Conservation (phyloP, 2,329 filamentous ascomycete species). For the Hymenoscyphus fructigenus region DNA sequence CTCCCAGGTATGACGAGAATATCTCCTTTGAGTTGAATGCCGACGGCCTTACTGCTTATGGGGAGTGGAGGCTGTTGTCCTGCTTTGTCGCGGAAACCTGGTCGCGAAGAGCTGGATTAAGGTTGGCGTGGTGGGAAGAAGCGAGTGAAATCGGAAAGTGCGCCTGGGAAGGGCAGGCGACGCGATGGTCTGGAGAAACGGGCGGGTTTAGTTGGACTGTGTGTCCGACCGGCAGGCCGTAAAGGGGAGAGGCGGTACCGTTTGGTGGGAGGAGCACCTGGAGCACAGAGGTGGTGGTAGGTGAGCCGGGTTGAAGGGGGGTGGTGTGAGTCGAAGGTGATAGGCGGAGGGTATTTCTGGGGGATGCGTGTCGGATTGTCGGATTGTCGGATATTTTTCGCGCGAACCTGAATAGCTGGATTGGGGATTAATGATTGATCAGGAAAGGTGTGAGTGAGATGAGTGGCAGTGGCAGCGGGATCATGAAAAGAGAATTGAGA, state of each 20-base stretch:
- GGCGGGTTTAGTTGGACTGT: slow-evolving; percentile 6
- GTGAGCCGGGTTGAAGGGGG: too few relatives aligned
- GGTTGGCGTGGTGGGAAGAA: slow-evolving; percentile 35
- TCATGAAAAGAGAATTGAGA: slow-evolving; percentile 37
- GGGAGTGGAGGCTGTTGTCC: slow-evolving; percentile 34
- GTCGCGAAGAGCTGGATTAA: slow-evolving; percentile 36
- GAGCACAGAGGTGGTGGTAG: background rate
- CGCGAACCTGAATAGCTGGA: slow-evolving; percentile 29
- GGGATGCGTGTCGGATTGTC: slow-evolving; percentile 7
- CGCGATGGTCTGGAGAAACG: slow-evolving; percentile 5
- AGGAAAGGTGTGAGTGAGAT: slow-evolving; percentile 29
- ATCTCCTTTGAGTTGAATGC: slow-evolving; percentile 38
- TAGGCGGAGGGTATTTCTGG: background rate
- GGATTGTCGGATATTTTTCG: background rate
- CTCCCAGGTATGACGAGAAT: slow-evolving; percentile 38
- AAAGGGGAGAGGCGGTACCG: slow-evolving; percentile 10
- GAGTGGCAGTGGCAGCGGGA: slow-evolving; percentile 23
- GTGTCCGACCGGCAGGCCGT: slow-evolving; percentile 1
- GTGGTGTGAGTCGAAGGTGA: background rate
- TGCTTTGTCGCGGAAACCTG: slow-evolving; percentile 37
- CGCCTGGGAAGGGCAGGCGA: slow-evolving; percentile 9
- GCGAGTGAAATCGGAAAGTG: slow-evolving; percentile 21
- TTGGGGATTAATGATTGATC: slow-evolving; percentile 37
- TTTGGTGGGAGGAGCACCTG: slow-evolving; percentile 9
- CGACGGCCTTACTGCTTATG: slow-evolving; percentile 40